Evolutionary conservation across 1,139 yeast species (phyloP).

Genomic region (Diutina pseudorugosa): DNA sequence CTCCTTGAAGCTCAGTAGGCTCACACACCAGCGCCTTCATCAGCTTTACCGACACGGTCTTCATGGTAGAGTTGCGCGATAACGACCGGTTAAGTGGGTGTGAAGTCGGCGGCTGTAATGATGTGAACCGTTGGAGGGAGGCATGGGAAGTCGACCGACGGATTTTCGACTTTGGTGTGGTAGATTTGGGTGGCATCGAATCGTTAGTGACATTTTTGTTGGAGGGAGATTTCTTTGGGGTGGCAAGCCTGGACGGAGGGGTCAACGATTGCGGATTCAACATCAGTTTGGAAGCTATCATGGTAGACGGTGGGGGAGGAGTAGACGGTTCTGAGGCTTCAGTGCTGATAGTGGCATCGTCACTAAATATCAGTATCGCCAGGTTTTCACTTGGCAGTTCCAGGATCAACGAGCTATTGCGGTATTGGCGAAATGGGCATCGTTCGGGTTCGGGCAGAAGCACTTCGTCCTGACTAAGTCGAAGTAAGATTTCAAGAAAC

Average conservation of each 20-base stretch:
- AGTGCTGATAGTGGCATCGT: neutral
- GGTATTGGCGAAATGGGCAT: neutral
- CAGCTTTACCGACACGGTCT: neutral
- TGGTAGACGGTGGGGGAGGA: neutral
- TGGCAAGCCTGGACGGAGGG: neutral
- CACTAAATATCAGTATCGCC: neutral
- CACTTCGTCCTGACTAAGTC: neutral
- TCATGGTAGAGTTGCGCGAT: neutral
- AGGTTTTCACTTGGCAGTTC: neutral
- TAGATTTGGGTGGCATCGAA: neutral
- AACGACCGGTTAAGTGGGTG: neutral
- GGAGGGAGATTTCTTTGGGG: neutral
- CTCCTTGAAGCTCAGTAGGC: conserved; percentile 2
- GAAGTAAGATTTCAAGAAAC: neutral
- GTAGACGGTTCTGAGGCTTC: neutral
- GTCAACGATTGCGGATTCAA: neutral
- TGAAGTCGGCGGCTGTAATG: neutral
- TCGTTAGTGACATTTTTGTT: neutral
- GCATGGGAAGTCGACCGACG: neutral
- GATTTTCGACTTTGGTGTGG: neutral
- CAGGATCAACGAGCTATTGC: neutral
- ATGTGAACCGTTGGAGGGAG: neutral
- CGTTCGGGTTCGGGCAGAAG: neutral
- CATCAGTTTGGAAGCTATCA: neutral
- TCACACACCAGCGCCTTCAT: neutral